Evolutionary conservation across 768 basidiomycete species (phyloP).

Genomic region (Tubosaeta sp.): DNA sequence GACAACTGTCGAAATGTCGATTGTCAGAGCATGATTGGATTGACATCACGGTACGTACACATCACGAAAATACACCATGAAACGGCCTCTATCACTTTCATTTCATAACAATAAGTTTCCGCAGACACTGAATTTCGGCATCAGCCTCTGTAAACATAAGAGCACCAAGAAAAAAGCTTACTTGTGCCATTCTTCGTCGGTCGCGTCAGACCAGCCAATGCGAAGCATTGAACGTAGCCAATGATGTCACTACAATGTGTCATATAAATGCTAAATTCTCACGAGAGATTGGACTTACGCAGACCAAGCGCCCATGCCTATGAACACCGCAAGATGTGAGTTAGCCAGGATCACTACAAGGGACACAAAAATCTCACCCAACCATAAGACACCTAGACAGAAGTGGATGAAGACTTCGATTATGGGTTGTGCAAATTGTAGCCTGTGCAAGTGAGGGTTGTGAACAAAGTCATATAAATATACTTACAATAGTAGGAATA

Average conservation of each 20-base stretch:
- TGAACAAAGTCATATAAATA: neutral
- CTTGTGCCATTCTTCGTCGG: slow-evolving; percentile 53
- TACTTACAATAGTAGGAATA: slow-evolving; percentile 55
- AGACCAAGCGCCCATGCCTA: slow-evolving; percentile 76
- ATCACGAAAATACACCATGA: slow-evolving; percentile 69
- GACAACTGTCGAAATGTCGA: slow-evolving; percentile 28
- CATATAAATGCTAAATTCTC: neutral
- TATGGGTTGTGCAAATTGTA: slow-evolving; percentile 68
- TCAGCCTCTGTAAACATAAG: slow-evolving; percentile 3
- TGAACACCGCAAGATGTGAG: slow-evolving; percentile 9
- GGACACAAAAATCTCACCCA: slow-evolving; percentile 42
- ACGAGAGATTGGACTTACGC: slow-evolving; percentile 40
- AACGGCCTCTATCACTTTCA: slow-evolving; percentile 75
- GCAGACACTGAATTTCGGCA: slow-evolving; percentile 43
- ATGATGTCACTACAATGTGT: slow-evolving; percentile 57
- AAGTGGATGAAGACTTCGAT: slow-evolving; percentile 55
- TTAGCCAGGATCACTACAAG: neutral
- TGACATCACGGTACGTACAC: slow-evolving; percentile 31
- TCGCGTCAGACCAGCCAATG: slow-evolving; percentile 37
- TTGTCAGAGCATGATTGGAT: slow-evolving; percentile 2
- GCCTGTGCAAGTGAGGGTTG: slow-evolving; percentile 33
- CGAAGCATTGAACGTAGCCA: slow-evolving; percentile 58
- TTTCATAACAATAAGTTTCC: slow-evolving; percentile 65
- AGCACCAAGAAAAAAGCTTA: slow-evolving; percentile 30
- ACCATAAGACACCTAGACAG: slow-evolving; percentile 61